Evolutionary conservation across 1,284 basidiomycete genomes (phyloP), one percentile per base, ranked within the genome.

Genomic region (Heliocybe sulcata): DNA sequence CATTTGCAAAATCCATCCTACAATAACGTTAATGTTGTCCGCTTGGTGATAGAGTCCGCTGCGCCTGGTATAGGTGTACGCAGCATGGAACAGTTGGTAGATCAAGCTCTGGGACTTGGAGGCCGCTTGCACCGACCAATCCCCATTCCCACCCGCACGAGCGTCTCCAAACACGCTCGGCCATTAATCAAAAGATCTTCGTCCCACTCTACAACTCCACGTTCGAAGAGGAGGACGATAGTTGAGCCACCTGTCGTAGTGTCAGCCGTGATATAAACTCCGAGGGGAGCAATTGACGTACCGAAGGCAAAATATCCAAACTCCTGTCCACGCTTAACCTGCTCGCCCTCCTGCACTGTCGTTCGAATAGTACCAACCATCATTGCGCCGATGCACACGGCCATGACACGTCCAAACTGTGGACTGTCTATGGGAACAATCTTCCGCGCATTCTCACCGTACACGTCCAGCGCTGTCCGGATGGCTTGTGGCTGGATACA

Each of bases 301-400:
- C 92, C 94, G 64, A 95, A 96, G 0, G 92, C 92, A 65, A 96
- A 96, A 69, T 92, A 96, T 0, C 94, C 94, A 61, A 97, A 83
- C 67, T 98, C 95, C 58, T 97, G 81, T 2, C 94, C 94, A 8
- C 92, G 82, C 63, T 80, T 77, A 47, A 98, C 82, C 2, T 73
- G 62, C 25, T 96, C 80, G 0, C 94, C 94, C 61, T 94, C 90
- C 38, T 85, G 65, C n/a, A 94, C 89, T 0, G 92, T 92, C 8
- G 90, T 88, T 60, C 85, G 72, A 63, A 95, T 97, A 55, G 83
- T 90, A 8, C 93, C 92, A 2, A 95, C 93, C 92, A 94, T 94
- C 92, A 95, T 94, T 1, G 92, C 92, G 14, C 92, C 92, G 6
- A 95, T 77, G 65, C 90, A 95, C 8, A 94, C 90, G 1, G 85